Conservation (phyloP, 2,329 filamentous ascomycete species). For the Alternaria hordeiaustralica region DNA sequence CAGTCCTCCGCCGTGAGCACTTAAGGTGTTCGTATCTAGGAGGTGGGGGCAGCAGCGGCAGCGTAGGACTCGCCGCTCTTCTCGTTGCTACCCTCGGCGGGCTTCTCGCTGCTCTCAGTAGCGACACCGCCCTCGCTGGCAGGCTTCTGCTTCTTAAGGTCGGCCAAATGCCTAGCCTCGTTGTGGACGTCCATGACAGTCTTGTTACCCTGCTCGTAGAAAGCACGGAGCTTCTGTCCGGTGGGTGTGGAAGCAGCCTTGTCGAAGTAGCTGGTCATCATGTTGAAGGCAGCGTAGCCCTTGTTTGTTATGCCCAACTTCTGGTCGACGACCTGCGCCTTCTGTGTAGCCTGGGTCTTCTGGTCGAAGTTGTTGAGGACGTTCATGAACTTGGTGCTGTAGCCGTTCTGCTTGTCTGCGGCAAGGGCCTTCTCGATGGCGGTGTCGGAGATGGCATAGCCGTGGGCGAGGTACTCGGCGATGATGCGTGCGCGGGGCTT, state of each 20-base stretch:
- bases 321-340: slow-evolving; percentile 81
- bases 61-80: slow-evolving; percentile 18
- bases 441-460: slow-evolving; percentile 80
- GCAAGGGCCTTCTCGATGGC: slow-evolving; percentile 84
- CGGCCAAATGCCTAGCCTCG: slow-evolving; percentile 86
- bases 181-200: slow-evolving; percentile 93
- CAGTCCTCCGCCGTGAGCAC: not conserved
- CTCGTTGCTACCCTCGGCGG: slow-evolving; percentile 22
- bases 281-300: slow-evolving; percentile 70
- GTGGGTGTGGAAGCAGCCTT: slow-evolving; percentile 87
- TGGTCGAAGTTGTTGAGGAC: slow-evolving; percentile 79
- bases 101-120: slow-evolving; percentile 55
- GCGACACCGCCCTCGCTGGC: slow-evolving; percentile 47
- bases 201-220: slow-evolving; percentile 84
- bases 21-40: slow-evolving; percentile 1
- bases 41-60: slow-evolving; percentile 15
- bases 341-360: slow-evolving; percentile 88
- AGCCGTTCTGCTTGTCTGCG: slow-evolving; percentile 87
- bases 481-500: slow-evolving; percentile 94
- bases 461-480: slow-evolving; percentile 95
- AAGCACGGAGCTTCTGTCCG: slow-evolving; percentile 83
- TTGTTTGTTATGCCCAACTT: slow-evolving; percentile 82
- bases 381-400: slow-evolving; percentile 78
- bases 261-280: slow-evolving; percentile 89
- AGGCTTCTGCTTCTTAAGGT: slow-evolving; percentile 71